Percentiles rank a stretch among this genome's conserved stretches.
Conservation (phyloP, 2,329 filamentous ascomycete genomes). For the Fusarium verticillioides region DNA sequence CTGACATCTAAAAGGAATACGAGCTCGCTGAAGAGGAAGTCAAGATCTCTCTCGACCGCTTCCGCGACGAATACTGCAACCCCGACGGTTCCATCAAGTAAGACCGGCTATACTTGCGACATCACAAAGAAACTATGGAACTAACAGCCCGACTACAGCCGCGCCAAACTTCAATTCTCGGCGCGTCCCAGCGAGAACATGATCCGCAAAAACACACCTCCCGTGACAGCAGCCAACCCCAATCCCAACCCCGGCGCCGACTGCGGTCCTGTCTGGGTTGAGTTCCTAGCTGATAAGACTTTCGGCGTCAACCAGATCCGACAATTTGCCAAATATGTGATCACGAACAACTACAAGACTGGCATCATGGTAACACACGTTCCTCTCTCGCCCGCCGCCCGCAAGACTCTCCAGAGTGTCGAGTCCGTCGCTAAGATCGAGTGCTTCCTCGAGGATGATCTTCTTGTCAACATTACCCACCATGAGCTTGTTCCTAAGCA, state of each 20-base stretch:
- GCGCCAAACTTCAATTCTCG: constrained; percentile 86
- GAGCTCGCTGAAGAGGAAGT: constrained; percentile 91
- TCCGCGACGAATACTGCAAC: constrained; percentile 77
- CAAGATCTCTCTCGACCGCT: constrained; percentile 85
- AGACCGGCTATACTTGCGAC: constrained; percentile 45
- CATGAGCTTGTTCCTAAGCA: constrained; percentile 97
- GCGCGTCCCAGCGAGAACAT: constrained; percentile 86
- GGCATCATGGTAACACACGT: constrained; percentile 91
- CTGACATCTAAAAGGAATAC: constrained; percentile 76
- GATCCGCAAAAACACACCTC: constrained; percentile 83
- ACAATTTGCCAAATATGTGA: constrained; percentile 84
- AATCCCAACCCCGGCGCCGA: constrained; percentile 77
- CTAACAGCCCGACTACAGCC: constrained; percentile 62
- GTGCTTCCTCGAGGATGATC: constrained; percentile 94
- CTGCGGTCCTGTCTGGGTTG: constrained; percentile 90
- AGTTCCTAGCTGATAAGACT: constrained; percentile 83
- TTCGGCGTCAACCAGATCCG: constrained; percentile 95
- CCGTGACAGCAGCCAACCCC: constrained; percentile 74
- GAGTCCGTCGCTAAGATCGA: constrained; percentile 84
- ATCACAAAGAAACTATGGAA: neutral
- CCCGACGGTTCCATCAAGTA: constrained; percentile 82
- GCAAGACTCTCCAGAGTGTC: constrained; percentile 85
- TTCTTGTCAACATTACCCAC: constrained; percentile 97
- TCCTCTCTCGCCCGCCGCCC: constrained; percentile 84
- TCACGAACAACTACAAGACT: constrained; percentile 83